Evolutionary conservation across 1,284 basidiomycete genomes (phyloP).

Genomic region (Tilletia horrida): DNA sequence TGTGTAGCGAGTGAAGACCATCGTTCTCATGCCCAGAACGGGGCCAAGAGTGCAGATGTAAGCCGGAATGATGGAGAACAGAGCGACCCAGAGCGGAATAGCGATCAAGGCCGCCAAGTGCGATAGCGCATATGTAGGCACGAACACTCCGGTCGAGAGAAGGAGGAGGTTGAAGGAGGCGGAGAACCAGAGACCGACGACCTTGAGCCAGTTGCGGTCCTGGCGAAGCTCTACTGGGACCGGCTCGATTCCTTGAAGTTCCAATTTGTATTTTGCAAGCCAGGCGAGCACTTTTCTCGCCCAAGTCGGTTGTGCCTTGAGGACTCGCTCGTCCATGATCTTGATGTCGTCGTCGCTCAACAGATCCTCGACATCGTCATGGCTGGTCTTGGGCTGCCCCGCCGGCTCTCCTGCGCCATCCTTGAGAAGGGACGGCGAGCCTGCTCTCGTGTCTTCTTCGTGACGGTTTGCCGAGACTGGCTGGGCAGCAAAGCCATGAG

Average conservation of each 20-base stretch:
- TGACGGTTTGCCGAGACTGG: too few relatives aligned
- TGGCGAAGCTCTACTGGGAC: slow-evolving; percentile 29
- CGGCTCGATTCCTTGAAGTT: slow-evolving; percentile 38
- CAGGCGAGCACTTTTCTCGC: slow-evolving; percentile 16
- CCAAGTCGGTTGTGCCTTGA: slow-evolving; percentile 8
- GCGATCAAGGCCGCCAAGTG: slow-evolving; percentile 57
- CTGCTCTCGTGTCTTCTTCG: too few relatives aligned
- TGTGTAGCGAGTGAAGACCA: slow-evolving; percentile 61
- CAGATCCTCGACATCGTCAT: not conserved
- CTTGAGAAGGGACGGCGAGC: too few relatives aligned
- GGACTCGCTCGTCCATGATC: slow-evolving; percentile 3
- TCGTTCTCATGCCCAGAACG: slow-evolving; percentile 64
- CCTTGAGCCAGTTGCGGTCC: slow-evolving; percentile 58
- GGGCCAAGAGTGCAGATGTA: slow-evolving; percentile 60
- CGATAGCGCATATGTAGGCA: slow-evolving; percentile 61
- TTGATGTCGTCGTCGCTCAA: not conserved
- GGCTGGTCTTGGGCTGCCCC: not conserved
- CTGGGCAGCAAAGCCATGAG: too few relatives aligned
- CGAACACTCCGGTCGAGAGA: slow-evolving; percentile 64
- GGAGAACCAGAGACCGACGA: slow-evolving; percentile 45
- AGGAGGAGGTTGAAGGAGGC: slow-evolving; percentile 55
- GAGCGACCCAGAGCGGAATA: slow-evolving; percentile 54
- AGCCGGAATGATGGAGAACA: slow-evolving; percentile 50
- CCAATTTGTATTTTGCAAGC: slow-evolving; percentile 29
- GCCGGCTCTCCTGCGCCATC: not conserved